Evolutionary conservation across 139 green algal species (phyloP), one percentile per base, ranked within the genome.

Genomic region (Ettlia oleoabundans): DNA sequence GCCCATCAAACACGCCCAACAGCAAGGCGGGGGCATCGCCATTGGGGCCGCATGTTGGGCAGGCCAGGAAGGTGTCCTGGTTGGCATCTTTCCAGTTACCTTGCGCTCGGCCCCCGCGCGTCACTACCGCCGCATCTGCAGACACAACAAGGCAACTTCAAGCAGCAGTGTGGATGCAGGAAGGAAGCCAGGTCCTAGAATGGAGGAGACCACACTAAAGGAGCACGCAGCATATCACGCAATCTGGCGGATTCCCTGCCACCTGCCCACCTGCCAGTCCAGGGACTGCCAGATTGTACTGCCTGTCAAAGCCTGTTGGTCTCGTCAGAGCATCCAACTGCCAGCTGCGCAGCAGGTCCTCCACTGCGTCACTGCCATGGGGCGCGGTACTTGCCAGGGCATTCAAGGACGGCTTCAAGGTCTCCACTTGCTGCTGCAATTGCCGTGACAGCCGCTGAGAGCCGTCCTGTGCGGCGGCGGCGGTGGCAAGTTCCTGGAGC

Each of bases 61-160:
- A 43, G 4, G 63, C 42, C 51, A 52, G 15, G 37, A 58, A 80
- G 24, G 73, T 52, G 7, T 80, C 73, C 73, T 80, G 73, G 73
- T 80, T 80, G 33, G 35, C 52, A 10, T 22, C 35, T 52, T 80
- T 80, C 35, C 52, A 68, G 22, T 21, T 26, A 26, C 51, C 51
- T 8, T 26, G 26, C 18, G 19, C 28, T 6, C 73, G 51, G 3
- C 73, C 73, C 22, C 73, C 73, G 26, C 73, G 73, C 22, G 73
- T 55, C 26, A 69, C 73, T 35, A 53, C 73, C 5, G 73, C 73
- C 1, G 30, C 73, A 32, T 80, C 73, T 40, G 64, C 55, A 65
- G 18, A 22, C n/a, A n/a, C n/a, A n/a, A n/a, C n/a, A n/a, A n/a
- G n/a, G n/a, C n/a, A n/a, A n/a, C n/a, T n/a, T n/a, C n/a, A n/a